Conservation (phyloP, 1,139 yeast species). For the Candida glucosophila region DNA sequence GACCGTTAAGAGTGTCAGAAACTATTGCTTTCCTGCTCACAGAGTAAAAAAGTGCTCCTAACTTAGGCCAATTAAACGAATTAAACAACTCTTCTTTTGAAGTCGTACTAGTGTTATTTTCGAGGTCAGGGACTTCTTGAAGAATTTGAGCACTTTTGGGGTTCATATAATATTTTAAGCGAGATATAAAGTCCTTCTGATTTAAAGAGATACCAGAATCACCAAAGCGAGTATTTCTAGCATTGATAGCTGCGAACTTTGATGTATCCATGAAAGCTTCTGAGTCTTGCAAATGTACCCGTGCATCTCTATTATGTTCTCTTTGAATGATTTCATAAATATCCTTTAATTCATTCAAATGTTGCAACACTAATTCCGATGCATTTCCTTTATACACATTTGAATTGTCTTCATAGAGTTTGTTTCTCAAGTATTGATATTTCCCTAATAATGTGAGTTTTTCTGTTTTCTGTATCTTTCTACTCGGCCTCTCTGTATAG, state of each 20-base stretch:
- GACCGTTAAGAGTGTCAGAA: conserved; percentile 62
- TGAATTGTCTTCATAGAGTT: conserved; percentile 13
- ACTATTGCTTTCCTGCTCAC: conserved; percentile 42
- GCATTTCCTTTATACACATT: conserved; percentile 31
- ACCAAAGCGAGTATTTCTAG: conserved; percentile 50
- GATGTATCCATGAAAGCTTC: conserved; percentile 34
- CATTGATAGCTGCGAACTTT: conserved; percentile 39
- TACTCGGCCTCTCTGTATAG: conserved; percentile 3
- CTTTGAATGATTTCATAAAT: conserved; percentile 21
- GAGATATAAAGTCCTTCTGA: conserved; percentile 35
- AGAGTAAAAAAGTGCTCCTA: conserved; percentile 48
- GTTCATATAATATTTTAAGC: conserved; percentile 29
- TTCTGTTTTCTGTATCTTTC: conserved; percentile 3
- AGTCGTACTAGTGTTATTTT: conserved; percentile 8
- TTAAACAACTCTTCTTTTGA: conserved; percentile 20
- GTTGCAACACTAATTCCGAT: conserved; percentile 15
- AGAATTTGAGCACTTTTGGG: conserved; percentile 7
- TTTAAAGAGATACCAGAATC: conserved; percentile 41
- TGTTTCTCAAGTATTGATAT: conserved; percentile 18
- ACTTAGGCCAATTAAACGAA: conserved; percentile 46
- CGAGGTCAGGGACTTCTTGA: conserved; percentile 7
- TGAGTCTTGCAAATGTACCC: conserved; percentile 22
- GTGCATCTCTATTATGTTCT: conserved; percentile 19
- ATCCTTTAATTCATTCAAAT: conserved; percentile 20
- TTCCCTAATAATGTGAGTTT: conserved; percentile 14